Base-by-base conservation (phyloP, 768 basidiomycete genomes). In the Dendrothele bispora region DNA sequence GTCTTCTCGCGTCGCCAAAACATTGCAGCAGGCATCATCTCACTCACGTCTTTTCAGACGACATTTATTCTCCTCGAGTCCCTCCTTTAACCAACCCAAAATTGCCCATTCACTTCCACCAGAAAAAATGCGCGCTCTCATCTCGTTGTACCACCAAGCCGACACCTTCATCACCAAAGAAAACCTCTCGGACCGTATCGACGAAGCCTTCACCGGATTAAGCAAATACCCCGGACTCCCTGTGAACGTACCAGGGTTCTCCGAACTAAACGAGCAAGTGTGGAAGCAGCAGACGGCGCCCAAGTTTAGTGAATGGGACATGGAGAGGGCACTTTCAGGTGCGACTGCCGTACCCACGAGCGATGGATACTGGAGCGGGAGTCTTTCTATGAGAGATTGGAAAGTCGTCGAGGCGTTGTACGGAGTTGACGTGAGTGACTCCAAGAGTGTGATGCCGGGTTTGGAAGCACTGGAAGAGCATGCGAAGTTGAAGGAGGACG, bases 111-210 rank as follows among this genome's bases (percentile, higher is more conserved):
- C 66, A n/a, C 74, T 85, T 4, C 72, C 84, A 2, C 72, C 74
- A 3, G 70, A 76, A 18, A 79, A 78, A 67, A 72, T 89, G 71
- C 84, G 86, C 50, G 83, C 86, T 3, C 82, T 91, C 52, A 77
- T 90, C 52, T 75, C 81, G 8, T 77, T 91, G 44, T 91, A 91
- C 70, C 88, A 92, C 70, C 80, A 88, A 67, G 68, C 83, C 40
- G 80, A 80, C 48, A 68, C 71, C 2, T 89, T 87, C 69, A 77
- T 92, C 53, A 88, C 88, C 10, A 70, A 71, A 18, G 84, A 87
- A 53, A 90, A 79, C 57, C 78, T 92, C 25, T 73, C 78, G 17
- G 57, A 73, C 18, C 70, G 68, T 47, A 90, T 91, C 46, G 84
- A 89, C 66, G 63, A 75, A 14, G 82, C 82, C 1, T 90, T 91